Evolutionary conservation across 176 grass and related monocot genomes (phyloP).

Genomic region (Eragrostis nindensis): DNA sequence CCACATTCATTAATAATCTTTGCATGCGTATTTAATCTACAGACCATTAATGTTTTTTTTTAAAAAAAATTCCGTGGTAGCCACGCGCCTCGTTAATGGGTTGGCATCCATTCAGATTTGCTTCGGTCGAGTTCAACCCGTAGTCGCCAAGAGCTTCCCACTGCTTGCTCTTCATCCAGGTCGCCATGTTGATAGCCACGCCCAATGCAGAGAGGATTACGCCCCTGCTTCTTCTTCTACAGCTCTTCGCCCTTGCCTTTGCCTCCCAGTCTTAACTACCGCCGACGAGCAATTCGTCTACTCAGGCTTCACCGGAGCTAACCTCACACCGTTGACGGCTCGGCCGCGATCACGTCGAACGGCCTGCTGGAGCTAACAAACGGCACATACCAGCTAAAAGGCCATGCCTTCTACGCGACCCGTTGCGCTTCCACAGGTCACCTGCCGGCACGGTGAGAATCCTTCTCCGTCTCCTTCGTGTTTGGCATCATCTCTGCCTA

Average conservation of each 20-base stretch:
- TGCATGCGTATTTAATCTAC: too few relatives aligned
- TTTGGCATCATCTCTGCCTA: background rate
- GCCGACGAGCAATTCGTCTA: background rate
- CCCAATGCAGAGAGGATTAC: too few relatives aligned
- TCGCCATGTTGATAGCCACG: too few relatives aligned
- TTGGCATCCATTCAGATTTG: too few relatives aligned
- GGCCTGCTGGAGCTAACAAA: constrained; percentile 21
- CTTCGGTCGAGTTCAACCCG: too few relatives aligned
- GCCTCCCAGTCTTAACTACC: background rate
- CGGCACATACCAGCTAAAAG: background rate
- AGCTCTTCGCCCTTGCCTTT: background rate
- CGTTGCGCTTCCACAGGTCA: background rate
- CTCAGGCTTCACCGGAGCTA: constrained; percentile 5
- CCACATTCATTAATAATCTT: too few relatives aligned
- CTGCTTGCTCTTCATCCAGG: too few relatives aligned
- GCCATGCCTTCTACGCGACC: constrained; percentile 14
- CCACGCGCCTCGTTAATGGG: too few relatives aligned
- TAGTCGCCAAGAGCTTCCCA: too few relatives aligned
- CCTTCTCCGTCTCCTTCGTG: constrained; percentile 1
- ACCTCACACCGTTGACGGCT: constrained; percentile 3
- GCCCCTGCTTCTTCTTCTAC: background rate
- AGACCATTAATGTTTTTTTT: too few relatives aligned
- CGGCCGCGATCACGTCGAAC: background rate
- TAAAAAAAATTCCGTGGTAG: too few relatives aligned
- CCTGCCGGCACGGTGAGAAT: background rate